Conservation (phyloP, 1,284 basidiomycete species). For the Cryptococcus neoformans region DNA sequence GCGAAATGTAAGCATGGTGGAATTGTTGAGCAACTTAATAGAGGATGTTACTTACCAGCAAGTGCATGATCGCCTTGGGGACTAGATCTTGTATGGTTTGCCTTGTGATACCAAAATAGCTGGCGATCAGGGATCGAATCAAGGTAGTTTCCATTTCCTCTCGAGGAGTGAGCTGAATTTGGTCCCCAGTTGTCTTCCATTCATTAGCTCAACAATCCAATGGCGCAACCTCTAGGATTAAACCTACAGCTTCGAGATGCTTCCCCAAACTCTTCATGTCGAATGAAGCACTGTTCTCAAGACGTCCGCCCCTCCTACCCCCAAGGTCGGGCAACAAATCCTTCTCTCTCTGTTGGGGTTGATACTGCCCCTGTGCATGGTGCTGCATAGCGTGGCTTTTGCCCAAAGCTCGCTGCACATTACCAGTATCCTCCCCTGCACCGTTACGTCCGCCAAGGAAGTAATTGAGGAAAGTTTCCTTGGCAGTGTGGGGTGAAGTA, state of each 20-base stretch:
- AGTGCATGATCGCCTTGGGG: conserved; percentile 94
- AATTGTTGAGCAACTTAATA: background rate
- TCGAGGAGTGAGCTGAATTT: conserved; percentile 62
- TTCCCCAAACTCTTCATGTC: conserved; percentile 99
- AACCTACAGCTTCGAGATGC: conserved; percentile 85
- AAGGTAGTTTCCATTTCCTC: conserved; percentile 97
- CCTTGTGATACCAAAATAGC: conserved; percentile 94
- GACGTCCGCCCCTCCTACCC: conserved; percentile 53
- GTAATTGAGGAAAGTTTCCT: conserved; percentile 90
- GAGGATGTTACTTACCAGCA: conserved; percentile 32
- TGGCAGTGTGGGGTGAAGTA: conserved; percentile 54
- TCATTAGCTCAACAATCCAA: conserved; percentile 8
- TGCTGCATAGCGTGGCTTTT: conserved; percentile 1
- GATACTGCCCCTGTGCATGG: background rate
- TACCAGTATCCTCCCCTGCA: conserved; percentile 1
- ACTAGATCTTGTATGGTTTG: conserved; percentile 96
- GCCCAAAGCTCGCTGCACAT: background rate
- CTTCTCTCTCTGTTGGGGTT: conserved; percentile 7
- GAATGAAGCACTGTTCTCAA: conserved; percentile 65
- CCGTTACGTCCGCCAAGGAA: conserved; percentile 75
- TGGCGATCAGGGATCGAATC: conserved; percentile 89
- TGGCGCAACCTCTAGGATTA: background rate
- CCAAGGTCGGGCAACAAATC: conserved; percentile 48
- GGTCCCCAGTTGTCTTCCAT: conserved; percentile 59
- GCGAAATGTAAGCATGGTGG: background rate